These are phyloP conservation scores for Begonia masoniana DNA, from an alignment of 306 rosid genomes.

Conservation along the genomic window DNA sequence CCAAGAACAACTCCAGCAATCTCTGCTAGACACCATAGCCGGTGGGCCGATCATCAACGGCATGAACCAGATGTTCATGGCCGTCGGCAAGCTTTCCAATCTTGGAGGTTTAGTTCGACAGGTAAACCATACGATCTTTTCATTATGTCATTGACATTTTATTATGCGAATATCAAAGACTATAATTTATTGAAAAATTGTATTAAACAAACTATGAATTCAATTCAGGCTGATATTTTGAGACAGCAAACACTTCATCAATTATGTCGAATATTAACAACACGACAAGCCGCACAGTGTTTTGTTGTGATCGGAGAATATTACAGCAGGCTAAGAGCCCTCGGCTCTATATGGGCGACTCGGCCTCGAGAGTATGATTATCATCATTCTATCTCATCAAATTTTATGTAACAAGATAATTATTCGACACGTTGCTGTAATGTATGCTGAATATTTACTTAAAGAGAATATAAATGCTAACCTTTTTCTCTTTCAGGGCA, in stretches of 20 bases:
- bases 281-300: constrained; percentile 73
- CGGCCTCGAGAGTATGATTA: constrained; percentile 69
- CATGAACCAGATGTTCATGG: constrained; percentile 74
- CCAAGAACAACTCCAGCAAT: constrained; percentile 74
- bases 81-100: constrained; percentile 55
- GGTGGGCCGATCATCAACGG: constrained; percentile 36
- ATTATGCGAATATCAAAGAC: too few relatives aligned
- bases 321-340: constrained; percentile 69
- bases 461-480: too few relatives aligned
- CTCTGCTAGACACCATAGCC: constrained; percentile 57
- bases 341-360: constrained; percentile 86
- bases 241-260: constrained; percentile 85
- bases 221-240: constrained; percentile 76
- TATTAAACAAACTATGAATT: not conserved
- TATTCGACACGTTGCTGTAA: too few relatives aligned
- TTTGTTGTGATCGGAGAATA: constrained; percentile 82
- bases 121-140: constrained; percentile 21
- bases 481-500: too few relatives aligned
- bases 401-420: too few relatives aligned
- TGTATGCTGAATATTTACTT: too few relatives aligned
- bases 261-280: constrained; percentile 48
- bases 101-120: constrained; percentile 82
- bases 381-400: too few relatives aligned
- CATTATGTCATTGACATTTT: too few relatives aligned
- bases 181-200: too few relatives aligned